Evolutionary conservation across 2,329 filamentous ascomycete genomes (phyloP), one percentile per base, ranked within the genome.

Genomic region (Mollisia scopiformis): DNA sequence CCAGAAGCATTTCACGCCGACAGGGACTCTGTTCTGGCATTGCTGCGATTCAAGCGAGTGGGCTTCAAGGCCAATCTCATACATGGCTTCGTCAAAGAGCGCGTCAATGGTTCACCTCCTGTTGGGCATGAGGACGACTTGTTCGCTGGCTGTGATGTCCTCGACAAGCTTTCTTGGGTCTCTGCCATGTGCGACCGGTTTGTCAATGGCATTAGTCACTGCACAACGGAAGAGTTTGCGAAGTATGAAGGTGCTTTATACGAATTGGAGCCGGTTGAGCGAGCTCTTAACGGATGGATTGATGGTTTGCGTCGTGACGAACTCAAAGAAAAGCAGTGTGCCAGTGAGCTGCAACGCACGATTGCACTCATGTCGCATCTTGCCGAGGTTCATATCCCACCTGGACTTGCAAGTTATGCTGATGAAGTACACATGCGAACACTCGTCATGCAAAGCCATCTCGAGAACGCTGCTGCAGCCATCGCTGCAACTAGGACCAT

Each of bases 201-300:
- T 68, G 87, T 90, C 73, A 90, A 87, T 62, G 88, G 90, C 62
- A 92, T 97, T 69, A 88, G 84, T 68, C 86, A 87, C 68, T 96
- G 92, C 75, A 88, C 90, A 2, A 80, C 90, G 1, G 87, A 91
- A 51, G 86, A 92, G 61, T 98, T 98, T 74, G 83, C 84, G 49
- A 87, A 82, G 65, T 95, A 92, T 68, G 89, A 92, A 69, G 88
- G 89, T 43, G 91, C 93, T 2, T 77, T 95, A 60, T 91, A 92
- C 68, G 95, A 98, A 75, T 81, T 98, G 54, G 92, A 97, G 73
- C 92, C 93, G 0, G 92, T 98, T 11, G 95, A 99, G 77, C 85
- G 93, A 59, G 91, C 91, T 0, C 78, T 98, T 53, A 97, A 97
- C 71, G 85, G 84, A 58, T 97, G 93, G 86, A 91, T 98, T 59